Evolutionary conservation across 345 rosid genomes (phyloP).

Genomic region (Lumnitzera racemosa): DNA sequence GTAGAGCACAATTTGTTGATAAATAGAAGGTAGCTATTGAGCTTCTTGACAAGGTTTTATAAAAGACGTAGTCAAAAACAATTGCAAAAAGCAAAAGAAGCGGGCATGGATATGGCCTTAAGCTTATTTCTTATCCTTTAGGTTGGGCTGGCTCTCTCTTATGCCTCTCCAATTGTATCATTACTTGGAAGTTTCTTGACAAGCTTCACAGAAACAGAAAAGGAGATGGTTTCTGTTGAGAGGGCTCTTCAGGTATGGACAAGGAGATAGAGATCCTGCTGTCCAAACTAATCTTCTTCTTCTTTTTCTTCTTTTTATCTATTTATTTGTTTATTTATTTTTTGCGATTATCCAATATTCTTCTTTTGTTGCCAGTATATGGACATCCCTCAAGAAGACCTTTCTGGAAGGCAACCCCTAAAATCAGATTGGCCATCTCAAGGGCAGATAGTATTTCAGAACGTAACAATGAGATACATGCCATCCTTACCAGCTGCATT

Average conservation of each 20-base stretch:
- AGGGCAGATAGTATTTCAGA: slow-evolving; percentile 66
- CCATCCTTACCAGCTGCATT: slow-evolving; percentile 71
- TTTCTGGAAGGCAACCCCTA: slow-evolving; percentile 35
- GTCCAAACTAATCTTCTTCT: neutral
- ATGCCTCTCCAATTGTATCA: slow-evolving; percentile 84
- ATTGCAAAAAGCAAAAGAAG: neutral
- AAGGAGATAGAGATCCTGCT: neutral
- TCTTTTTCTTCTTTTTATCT: too few species aligned
- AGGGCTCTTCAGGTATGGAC: slow-evolving; percentile 69
- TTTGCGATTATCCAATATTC: slow-evolving; percentile 10
- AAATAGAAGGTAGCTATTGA: too few species aligned
- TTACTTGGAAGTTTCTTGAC: slow-evolving; percentile 76
- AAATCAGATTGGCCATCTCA: slow-evolving; percentile 59
- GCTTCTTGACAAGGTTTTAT: neutral
- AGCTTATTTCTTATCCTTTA: slow-evolving; percentile 14
- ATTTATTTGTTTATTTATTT: neutral
- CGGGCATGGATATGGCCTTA: neutral
- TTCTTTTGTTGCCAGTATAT: slow-evolving; percentile 42
- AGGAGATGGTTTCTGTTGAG: slow-evolving; percentile 92
- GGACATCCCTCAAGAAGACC: slow-evolving; percentile 83
- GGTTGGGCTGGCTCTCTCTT: slow-evolving; percentile 93
- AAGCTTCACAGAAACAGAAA: slow-evolving; percentile 93
- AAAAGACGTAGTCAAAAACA: neutral
- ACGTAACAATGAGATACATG: slow-evolving; percentile 73
- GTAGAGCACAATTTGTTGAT: too few species aligned